Evolutionary conservation across 352 stramenopile genomes (phyloP).

Genomic region (Globisporangium apiculatum): DNA sequence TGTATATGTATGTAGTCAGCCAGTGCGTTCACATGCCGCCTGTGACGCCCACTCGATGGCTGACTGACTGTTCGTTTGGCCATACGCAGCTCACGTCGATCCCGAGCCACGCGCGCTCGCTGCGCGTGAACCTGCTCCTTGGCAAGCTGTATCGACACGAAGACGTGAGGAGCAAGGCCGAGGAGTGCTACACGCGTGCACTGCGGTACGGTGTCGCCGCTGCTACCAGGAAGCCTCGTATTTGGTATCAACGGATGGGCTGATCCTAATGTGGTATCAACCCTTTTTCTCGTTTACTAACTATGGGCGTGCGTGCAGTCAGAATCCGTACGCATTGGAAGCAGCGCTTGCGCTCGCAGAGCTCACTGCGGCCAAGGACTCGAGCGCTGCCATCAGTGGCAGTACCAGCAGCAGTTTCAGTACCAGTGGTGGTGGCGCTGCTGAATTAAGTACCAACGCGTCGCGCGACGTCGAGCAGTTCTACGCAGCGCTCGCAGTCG

Average conservation of each 20-base stretch:
- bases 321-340: slow-evolving; percentile 77
- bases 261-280: too few species aligned
- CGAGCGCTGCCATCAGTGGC: not conserved
- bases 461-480: slow-evolving; percentile 48
- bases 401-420: slow-evolving; percentile 4
- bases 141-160: slow-evolving; percentile 57
- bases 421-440: not conserved
- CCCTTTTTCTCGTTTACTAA: not conserved
- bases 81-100: slow-evolving; percentile 44
- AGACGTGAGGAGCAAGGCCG: slow-evolving; percentile 52
- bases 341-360: slow-evolving; percentile 63
- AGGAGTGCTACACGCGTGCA: slow-evolving; percentile 47
- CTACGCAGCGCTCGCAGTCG: slow-evolving; percentile 16
- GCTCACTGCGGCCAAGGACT: slow-evolving; percentile 38
- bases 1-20: not conserved
- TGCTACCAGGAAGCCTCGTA: too few species aligned
- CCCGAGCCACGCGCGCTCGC: slow-evolving; percentile 21
- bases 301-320: slow-evolving; percentile 1
- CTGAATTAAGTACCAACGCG: not conserved
- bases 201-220: slow-evolving; percentile 16
- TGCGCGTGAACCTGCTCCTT: slow-evolving; percentile 62
- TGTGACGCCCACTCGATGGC: too few species aligned
- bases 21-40: too few species aligned
- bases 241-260: too few species aligned
- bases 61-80: not conserved